Evolutionary conservation across 805 yeast genomes (phyloP).

Genomic region (fission yeast (Schizosaccharomyces pombe)): DNA sequence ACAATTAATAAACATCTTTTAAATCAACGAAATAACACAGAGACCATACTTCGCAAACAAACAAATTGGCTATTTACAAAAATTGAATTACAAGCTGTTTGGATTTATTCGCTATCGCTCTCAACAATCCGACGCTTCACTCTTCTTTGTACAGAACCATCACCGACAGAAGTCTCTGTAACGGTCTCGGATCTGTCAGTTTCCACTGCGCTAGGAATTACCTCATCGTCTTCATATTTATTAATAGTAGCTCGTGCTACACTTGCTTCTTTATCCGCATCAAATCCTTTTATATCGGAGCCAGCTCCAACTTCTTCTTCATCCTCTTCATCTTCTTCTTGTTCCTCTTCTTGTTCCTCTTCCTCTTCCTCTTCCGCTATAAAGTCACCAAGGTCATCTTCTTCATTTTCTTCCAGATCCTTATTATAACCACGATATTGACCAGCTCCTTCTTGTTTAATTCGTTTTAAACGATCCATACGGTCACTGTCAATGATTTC

Average conservation of each 20-base stretch:
- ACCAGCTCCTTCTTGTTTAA: background rate
- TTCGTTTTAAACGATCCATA: background rate
- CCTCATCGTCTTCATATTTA: no score
- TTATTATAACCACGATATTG: background rate
- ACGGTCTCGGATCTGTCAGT: background rate
- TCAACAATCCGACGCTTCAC: constrained; percentile 1
- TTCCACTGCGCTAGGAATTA: no score
- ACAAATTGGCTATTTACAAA: no score
- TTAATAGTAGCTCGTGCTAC: no score
- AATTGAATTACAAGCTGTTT: no score
- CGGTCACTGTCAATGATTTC: constrained; percentile 2
- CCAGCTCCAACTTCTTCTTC: background rate
- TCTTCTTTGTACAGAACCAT: background rate
- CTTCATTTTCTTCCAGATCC: background rate
- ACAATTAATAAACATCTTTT: no score
- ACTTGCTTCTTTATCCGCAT: no score
- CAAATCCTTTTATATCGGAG: no score
- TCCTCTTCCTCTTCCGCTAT: constrained; percentile 11
- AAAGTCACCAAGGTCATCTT: background rate
- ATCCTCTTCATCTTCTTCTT: constrained; percentile 1
- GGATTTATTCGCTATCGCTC: constrained; percentile 3
- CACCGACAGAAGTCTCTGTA: background rate
- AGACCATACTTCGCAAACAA: no score
- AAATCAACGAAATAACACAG: no score
- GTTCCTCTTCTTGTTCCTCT: constrained; percentile 9